These are phyloP conservation scores for Chaetomiaceae sp. DNA, from an alignment of 2,329 filamentous ascomycete genomes.

Conservation along the genomic window DNA sequence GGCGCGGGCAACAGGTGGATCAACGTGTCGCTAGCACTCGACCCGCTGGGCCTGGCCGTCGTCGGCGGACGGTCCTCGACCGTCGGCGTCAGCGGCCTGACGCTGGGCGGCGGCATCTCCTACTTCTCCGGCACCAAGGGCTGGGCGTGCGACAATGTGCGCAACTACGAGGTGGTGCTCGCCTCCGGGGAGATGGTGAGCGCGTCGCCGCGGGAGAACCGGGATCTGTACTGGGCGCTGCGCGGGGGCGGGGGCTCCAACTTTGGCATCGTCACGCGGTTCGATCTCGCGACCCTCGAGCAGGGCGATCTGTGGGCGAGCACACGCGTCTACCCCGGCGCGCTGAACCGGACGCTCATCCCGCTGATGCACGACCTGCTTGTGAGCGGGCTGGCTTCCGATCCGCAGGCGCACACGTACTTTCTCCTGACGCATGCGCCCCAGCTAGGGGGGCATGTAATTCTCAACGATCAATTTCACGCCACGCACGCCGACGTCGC, in stretches of 20 bases:
- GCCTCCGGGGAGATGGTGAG: constrained; percentile 42
- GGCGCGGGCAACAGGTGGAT: constrained; percentile 44
- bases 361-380: constrained; percentile 22
- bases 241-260: constrained; percentile 23
- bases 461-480: constrained; percentile 20
- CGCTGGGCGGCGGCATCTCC: constrained; percentile 47
- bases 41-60: constrained; percentile 37
- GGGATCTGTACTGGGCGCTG: constrained; percentile 41
- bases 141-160: constrained; percentile 44
- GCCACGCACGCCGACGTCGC: constrained; percentile 11
- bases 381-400: constrained; percentile 13
- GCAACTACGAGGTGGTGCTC: constrained; percentile 45
- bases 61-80: constrained; percentile 41
- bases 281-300: constrained; percentile 19
- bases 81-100: constrained; percentile 43
- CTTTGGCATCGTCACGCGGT: constrained; percentile 25
- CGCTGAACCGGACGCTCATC: constrained; percentile 33
- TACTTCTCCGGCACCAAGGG: constrained; percentile 44
- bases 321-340: constrained; percentile 41
- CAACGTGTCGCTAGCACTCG: constrained; percentile 39
- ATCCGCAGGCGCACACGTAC: constrained; percentile 21
- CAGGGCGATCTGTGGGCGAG: constrained; percentile 29
- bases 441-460: constrained; percentile 13
- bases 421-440: constrained; percentile 14
- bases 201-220: constrained; percentile 34